Evolutionary conservation across 495 filamentous ascomycete species (phyloP), one percentile per base, ranked within the genome.

Genomic region (Penicillium nucicola): DNA sequence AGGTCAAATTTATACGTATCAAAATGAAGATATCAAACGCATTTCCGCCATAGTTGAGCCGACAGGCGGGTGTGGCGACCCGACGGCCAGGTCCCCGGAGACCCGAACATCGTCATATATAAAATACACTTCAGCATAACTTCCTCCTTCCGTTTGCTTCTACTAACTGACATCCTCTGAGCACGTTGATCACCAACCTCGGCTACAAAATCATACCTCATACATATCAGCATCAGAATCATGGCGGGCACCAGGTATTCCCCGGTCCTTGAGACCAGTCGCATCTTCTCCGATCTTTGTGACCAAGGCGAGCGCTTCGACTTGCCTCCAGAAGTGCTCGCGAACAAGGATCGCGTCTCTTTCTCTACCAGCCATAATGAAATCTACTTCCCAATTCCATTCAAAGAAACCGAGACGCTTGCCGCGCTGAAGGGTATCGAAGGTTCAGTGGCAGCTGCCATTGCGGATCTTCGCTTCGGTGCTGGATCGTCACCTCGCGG

Each of bases 391-490:
- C 85, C 87, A 0, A 84, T 80, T 48, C 85, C 86, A 8, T 76
- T 89, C 56, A 87, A 84, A 57, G 84, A 89, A 62, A 85, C 84
- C 10, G 84, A 89, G 58, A 81, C 81, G 0, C 70, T 78, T 4
- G 80, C 83, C 4, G 85, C 85, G 3, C 68, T 89, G 59, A 89
- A 89, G 63, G 84, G 80, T 19, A 62, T 89, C 4, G 86, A 89
- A 63, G 85, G 79, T n/a, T 77, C 78, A 34, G 75, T 80, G n/a
- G 83, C 80, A 5, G 83, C 81, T 14, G 79, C 80, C 5, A 77
- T 90, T 51, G 83, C 80, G 12, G 72, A 85, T 60, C 61, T 87
- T 40, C 74, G 76, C 11, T 77, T 74, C 50, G 77, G 75, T 31
- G 33, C 48, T 18, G 51, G 51, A 8, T 32, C 58, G 9, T 52